A percentile compares a stretch with the other conserved stretches of the same genome.
phyloP scores from a whole-genome alignment of 2,329 filamentous ascomycete species.

The Phoma sp. region DNA sequence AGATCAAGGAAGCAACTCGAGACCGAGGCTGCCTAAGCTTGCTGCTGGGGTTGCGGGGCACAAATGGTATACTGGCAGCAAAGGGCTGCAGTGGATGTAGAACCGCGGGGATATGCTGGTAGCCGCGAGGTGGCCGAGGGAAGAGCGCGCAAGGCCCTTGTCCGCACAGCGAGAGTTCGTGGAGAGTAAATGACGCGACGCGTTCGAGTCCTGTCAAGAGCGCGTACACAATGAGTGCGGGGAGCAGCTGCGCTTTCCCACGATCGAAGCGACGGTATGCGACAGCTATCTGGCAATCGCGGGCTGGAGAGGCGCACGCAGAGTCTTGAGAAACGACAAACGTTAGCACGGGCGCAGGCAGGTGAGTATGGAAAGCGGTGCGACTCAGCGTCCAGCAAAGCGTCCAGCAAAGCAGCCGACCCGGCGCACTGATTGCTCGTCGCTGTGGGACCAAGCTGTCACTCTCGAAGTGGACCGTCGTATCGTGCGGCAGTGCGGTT shows the following conservation, averaged over 20 bases:
- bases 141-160: slow-evolving; percentile 22
- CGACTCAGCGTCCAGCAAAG: slow-evolving; percentile 24
- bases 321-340: slow-evolving; percentile 41
- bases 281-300: slow-evolving; percentile 35
- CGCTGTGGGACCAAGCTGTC: slow-evolving; percentile 49
- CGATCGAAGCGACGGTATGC: slow-evolving; percentile 35
- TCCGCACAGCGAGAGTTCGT: slow-evolving; percentile 10
- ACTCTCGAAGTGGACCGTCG: slow-evolving; percentile 41
- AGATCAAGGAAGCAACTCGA: neutral
- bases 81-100: slow-evolving; percentile 22
- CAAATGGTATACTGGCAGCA: slow-evolving; percentile 23
- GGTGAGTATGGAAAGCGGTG: slow-evolving; percentile 35
- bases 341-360: slow-evolving; percentile 46
- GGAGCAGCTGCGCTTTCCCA: slow-evolving; percentile 26
- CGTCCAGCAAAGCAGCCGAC: slow-evolving; percentile 29
- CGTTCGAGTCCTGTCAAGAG: slow-evolving; percentile 30
- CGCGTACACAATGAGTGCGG: slow-evolving; percentile 33
- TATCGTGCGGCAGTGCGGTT: slow-evolving; percentile 34
- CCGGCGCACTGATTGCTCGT: slow-evolving; percentile 39
- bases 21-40: neutral
- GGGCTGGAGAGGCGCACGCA: slow-evolving; percentile 36
- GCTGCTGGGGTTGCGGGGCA: slow-evolving; percentile 2
- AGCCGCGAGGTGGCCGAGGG: slow-evolving; percentile 27
- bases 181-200: slow-evolving; percentile 29
- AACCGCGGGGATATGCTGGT: slow-evolving; percentile 27